Evolutionary conservation across 225 moss, liverwort and hornwort species (phyloP).

Genomic region (Climacium dendroides): DNA sequence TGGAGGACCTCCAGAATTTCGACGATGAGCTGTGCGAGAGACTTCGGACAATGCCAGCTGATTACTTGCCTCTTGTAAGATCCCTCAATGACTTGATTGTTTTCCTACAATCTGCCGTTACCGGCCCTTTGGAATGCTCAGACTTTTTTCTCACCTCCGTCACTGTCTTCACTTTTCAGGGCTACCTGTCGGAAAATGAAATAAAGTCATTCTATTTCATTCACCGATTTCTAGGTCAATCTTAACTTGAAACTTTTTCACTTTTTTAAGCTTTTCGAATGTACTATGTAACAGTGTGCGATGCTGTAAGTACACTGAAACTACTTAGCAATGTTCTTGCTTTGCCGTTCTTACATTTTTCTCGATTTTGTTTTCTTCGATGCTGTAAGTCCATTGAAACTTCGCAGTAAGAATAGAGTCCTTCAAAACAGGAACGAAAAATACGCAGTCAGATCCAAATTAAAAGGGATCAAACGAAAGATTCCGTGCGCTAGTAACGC

Average conservation of each 20-base stretch:
- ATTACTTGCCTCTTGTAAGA: constrained; percentile 68
- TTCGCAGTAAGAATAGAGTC: too few species aligned
- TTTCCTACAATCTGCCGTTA: background rate
- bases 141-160: background rate
- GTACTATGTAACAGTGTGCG: too few species aligned
- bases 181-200: too few species aligned
- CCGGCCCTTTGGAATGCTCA: background rate
- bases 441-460: background rate
- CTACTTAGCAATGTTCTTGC: background rate
- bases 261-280: background rate
- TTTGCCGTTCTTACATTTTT: background rate
- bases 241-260: background rate
- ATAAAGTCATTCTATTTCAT: background rate
- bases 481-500: background rate
- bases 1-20: constrained; percentile 81
- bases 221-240: background rate
- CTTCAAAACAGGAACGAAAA: background rate
- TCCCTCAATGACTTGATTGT: background rate
- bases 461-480: background rate
- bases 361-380: background rate
- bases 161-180: background rate
- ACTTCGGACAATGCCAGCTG: constrained; percentile 63
- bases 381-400: background rate
- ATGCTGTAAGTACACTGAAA: too few species aligned
- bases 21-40: constrained; percentile 62